A percentile compares a stretch with the other conserved stretches of the same genome.
Evolutionary conservation across 164 flowering plant species (phyloP).

Genomic region (Cinnamomum chago): DNA sequence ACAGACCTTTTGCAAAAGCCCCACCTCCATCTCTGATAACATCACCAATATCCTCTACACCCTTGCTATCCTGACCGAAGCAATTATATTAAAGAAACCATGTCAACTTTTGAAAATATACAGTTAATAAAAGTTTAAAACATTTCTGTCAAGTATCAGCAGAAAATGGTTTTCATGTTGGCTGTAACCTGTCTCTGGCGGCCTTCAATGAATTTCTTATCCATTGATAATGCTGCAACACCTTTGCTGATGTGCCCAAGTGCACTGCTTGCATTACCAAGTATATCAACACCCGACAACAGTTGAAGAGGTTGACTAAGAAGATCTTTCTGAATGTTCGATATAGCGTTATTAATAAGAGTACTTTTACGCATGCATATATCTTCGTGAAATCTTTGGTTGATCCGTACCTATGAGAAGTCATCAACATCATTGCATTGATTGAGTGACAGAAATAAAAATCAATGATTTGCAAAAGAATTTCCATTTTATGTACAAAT

Average conservation of each 20-base stretch:
- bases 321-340: slow-evolving; percentile 85
- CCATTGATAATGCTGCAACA: slow-evolving; percentile 98
- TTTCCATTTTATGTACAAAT: not conserved
- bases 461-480: not conserved
- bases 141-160: not conserved
- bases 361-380: slow-evolving; percentile 86
- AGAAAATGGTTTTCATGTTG: not conserved
- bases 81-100: slow-evolving; percentile 2
- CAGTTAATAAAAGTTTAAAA: not conserved
- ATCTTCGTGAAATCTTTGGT: slow-evolving; percentile 76
- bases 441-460: not conserved
- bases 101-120: not conserved
- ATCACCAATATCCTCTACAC: slow-evolving; percentile 89
- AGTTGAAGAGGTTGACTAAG: slow-evolving; percentile 96
- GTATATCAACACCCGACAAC: slow-evolving; percentile 93
- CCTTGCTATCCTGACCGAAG: slow-evolving; percentile 67
- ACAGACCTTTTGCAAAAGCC: slow-evolving; percentile 89
- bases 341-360: slow-evolving; percentile 58
- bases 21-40: slow-evolving; percentile 98
- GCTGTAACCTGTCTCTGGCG: slow-evolving; percentile 83
- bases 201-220: slow-evolving; percentile 93
- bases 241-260: slow-evolving; percentile 99
- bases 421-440: slow-evolving; percentile 4
- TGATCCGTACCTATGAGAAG: slow-evolving; percentile 63
- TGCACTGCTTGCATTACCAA: slow-evolving; percentile 99